These are phyloP conservation scores for Phellinidium pouzarii DNA, from an alignment of 1,284 basidiomycete species.

Conservation along the genomic window DNA sequence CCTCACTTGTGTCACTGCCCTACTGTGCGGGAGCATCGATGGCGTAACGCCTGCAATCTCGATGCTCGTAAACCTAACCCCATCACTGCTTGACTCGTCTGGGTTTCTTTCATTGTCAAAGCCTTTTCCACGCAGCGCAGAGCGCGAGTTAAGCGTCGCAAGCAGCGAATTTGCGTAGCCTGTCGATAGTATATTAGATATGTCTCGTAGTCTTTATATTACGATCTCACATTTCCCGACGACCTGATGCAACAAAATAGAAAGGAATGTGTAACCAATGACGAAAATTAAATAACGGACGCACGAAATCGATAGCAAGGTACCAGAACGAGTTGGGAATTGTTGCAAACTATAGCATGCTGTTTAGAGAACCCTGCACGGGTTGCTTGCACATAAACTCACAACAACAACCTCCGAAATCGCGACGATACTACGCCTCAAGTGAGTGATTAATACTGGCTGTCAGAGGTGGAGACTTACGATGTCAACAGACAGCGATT, in stretches of 20 bases:
- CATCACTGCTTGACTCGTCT: slow-evolving; percentile 5
- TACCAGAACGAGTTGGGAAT: slow-evolving; percentile 36
- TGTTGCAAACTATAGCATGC: slow-evolving; percentile 29
- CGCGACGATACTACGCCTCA: slow-evolving; percentile 30
- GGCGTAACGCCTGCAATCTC: slow-evolving; percentile 14
- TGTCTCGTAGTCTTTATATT: neutral
- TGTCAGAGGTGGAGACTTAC: slow-evolving; percentile 26
- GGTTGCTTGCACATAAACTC: neutral
- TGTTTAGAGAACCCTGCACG: too few species aligned
- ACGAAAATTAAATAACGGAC: neutral
- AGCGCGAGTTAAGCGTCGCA: slow-evolving; percentile 38
- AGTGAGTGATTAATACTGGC: slow-evolving; percentile 5
- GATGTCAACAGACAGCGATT: slow-evolving; percentile 41
- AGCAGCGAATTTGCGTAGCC: slow-evolving; percentile 41
- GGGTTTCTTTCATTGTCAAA: slow-evolving; percentile 22
- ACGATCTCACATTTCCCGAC: slow-evolving; percentile 37
- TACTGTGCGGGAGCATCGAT: slow-evolving; percentile 11
- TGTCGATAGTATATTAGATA: slow-evolving; percentile 20
- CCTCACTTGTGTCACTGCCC: slow-evolving; percentile 1
- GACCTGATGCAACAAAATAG: slow-evolving; percentile 18
- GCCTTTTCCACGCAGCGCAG: slow-evolving; percentile 26
- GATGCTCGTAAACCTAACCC: slow-evolving; percentile 1
- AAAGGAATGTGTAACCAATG: neutral
- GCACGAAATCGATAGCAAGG: slow-evolving; percentile 37
- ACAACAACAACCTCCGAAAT: slow-evolving; percentile 35